These are phyloP conservation scores for Phialophora verrucosa DNA, from an alignment of 2,329 filamentous ascomycete genomes.

Conservation along the genomic window DNA sequence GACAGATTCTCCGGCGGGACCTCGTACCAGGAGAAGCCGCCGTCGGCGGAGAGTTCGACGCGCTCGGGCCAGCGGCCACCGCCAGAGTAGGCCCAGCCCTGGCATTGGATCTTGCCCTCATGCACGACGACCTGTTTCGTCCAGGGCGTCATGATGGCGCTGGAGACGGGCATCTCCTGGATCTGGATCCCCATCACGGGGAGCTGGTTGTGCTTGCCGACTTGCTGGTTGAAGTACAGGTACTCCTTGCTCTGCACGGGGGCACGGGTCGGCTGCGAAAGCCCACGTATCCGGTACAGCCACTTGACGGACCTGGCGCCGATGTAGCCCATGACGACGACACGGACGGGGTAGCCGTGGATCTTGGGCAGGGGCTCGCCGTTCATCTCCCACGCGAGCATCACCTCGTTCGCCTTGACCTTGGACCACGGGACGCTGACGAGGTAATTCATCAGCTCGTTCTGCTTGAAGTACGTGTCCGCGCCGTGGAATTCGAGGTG, in stretches of 20 bases:
- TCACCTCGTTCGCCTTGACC: slow-evolving; percentile 69
- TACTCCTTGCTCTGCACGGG: slow-evolving; percentile 71
- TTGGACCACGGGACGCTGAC: slow-evolving; percentile 72
- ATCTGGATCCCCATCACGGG: slow-evolving; percentile 68
- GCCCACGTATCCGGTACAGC: slow-evolving; percentile 65
- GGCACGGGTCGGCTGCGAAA: slow-evolving; percentile 60
- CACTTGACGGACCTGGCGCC: slow-evolving; percentile 68
- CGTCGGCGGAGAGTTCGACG: slow-evolving; percentile 68
- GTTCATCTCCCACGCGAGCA: slow-evolving; percentile 76
- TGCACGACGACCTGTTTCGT: slow-evolving; percentile 66
- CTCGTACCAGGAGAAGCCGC: slow-evolving; percentile 68
- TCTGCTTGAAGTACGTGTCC: slow-evolving; percentile 75
- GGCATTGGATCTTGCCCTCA: slow-evolving; percentile 64
- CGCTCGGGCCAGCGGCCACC: slow-evolving; percentile 66
- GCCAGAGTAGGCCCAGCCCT: slow-evolving; percentile 65
- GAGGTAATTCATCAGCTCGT: slow-evolving; percentile 68
- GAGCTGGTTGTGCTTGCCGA: slow-evolving; percentile 69
- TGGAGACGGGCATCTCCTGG: slow-evolving; percentile 73
- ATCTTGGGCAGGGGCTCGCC: slow-evolving; percentile 67
- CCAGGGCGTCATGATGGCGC: slow-evolving; percentile 69
- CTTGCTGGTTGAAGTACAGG: slow-evolving; percentile 71
- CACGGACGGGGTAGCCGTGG: slow-evolving; percentile 68
- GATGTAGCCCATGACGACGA: slow-evolving; percentile 70
- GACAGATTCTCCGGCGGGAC: slow-evolving; percentile 66
- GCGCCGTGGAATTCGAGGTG: slow-evolving; percentile 73